phyloP scores from a whole-genome alignment of 345 rosid species.

The Mercurialis annua region DNA sequence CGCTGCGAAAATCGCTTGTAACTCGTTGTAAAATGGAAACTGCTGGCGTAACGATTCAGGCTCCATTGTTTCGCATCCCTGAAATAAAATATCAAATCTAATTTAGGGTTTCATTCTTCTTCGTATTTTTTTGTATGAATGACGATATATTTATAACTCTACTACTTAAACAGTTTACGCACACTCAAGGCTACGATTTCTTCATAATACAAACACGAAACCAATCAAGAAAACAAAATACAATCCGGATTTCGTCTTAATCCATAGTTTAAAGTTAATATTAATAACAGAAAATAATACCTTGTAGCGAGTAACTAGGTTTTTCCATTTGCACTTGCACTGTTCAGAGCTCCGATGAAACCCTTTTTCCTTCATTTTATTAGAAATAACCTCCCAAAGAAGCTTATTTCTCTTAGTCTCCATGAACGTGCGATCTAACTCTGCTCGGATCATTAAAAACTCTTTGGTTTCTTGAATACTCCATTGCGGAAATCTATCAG shows the following conservation, averaged over 20 bases:
- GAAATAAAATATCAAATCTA: background rate
- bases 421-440: constrained; percentile 82
- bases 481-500: constrained; percentile 99
- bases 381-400: constrained; percentile 81
- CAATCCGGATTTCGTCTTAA: too few relatives aligned
- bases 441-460: constrained; percentile 73
- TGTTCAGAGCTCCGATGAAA: constrained; percentile 88
- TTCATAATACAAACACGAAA: background rate
- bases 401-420: constrained; percentile 92
- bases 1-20: constrained; percentile 55
- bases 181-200: too few relatives aligned
- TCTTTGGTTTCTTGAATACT: constrained; percentile 82
- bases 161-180: too few relatives aligned
- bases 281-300: constrained; percentile 38
- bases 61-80: constrained; percentile 92
- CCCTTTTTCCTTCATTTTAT: constrained; percentile 74
- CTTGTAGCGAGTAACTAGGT: constrained; percentile 95
- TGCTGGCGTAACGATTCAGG: constrained; percentile 69
- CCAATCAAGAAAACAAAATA: background rate
- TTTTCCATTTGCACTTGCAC: constrained; percentile 99
- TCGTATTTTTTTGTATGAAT: too few relatives aligned
- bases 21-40: constrained; percentile 74
- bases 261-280: too few relatives aligned
- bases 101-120: constrained; percentile 21
- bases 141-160: too few relatives aligned